phyloP scores from a whole-genome alignment of 208 protist species.

The Blastocrithidia nonstop region DNA sequence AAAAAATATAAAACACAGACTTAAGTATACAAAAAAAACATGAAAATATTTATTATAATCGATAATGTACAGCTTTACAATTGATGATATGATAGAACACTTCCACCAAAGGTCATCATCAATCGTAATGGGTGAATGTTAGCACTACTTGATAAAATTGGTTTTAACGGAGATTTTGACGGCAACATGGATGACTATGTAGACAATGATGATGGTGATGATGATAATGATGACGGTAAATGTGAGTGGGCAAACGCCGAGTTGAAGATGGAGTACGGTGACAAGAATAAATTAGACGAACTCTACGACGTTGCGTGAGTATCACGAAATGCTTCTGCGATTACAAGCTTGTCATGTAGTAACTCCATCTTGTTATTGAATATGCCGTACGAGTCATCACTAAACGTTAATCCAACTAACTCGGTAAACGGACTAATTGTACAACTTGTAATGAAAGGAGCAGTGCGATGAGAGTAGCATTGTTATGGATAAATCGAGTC shows the following conservation, averaged over 20 bases:
- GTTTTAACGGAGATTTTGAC: background rate
- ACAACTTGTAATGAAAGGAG: conserved; percentile 34
- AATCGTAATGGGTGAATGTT: conserved; percentile 68
- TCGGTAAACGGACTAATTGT: conserved; percentile 56
- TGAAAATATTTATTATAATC: conserved; percentile 5
- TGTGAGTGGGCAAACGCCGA: no score
- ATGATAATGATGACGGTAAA: no score
- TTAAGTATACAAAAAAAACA: conserved; percentile 2
- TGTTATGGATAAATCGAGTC: no score
- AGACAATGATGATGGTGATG: no score
- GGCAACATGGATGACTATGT: background rate
- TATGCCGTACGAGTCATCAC: conserved; percentile 56
- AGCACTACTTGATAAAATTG: conserved; percentile 31
- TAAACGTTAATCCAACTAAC: conserved; percentile 48
- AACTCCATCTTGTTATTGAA: conserved; percentile 47
- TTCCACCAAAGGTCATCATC: conserved; percentile 50
- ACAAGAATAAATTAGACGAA: no score
- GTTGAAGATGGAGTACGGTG: no score
- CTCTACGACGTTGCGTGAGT: no score
- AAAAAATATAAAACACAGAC: background rate
- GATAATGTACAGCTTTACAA: conserved; percentile 27
- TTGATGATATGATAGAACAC: conserved; percentile 60
- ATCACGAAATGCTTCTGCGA: no score
- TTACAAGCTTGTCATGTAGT: conserved; percentile 39
- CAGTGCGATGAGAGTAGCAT: no score